A percentile compares a stretch with the other conserved stretches of the same genome.
Evolutionary conservation across 768 basidiomycete species (phyloP).

Genomic region (Pisolithus marmoratus): DNA sequence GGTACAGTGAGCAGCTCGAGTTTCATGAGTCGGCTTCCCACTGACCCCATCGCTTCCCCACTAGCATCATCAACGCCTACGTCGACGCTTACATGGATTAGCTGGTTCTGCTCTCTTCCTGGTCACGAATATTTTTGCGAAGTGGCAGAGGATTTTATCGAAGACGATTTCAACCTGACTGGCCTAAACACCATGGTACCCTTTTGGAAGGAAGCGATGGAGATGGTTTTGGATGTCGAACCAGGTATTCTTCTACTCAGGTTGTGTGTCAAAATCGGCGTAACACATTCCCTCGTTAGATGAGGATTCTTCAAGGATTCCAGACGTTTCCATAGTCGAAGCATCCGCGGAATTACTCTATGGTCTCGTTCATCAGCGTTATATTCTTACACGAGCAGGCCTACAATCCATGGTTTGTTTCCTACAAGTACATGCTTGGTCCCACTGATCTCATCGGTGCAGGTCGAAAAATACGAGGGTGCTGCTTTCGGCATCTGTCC

Average conservation of each 20-base stretch:
- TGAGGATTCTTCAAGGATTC: slow-evolving; percentile 93
- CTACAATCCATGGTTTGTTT: slow-evolving; percentile 83
- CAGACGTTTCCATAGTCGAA: slow-evolving; percentile 97
- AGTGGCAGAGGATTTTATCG: slow-evolving; percentile 97
- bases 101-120: slow-evolving; percentile 92
- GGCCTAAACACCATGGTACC: slow-evolving; percentile 94
- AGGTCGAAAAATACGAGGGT: slow-evolving; percentile 96
- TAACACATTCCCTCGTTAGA: slow-evolving; percentile 35
- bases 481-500: slow-evolving; percentile 92
- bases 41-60: slow-evolving; percentile 12
- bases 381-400: slow-evolving; percentile 91
- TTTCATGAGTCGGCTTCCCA: slow-evolving; percentile 1
- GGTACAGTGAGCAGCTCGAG: slow-evolving; percentile 62
- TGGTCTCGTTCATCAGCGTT: slow-evolving; percentile 96
- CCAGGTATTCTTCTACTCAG: slow-evolving; percentile 60
- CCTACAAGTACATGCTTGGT: slow-evolving; percentile 8
- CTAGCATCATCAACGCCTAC: slow-evolving; percentile 86
- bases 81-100: slow-evolving; percentile 91
- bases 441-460: slow-evolving; percentile 14
- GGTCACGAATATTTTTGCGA: slow-evolving; percentile 98
- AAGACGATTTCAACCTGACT: slow-evolving; percentile 98
- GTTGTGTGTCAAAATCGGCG: neutral
- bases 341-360: slow-evolving; percentile 96
- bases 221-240: slow-evolving; percentile 99
- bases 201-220: slow-evolving; percentile 99